Evolutionary conservation across 2,329 filamentous ascomycete genomes (phyloP).

Genomic region (Blumeria graminis): DNA sequence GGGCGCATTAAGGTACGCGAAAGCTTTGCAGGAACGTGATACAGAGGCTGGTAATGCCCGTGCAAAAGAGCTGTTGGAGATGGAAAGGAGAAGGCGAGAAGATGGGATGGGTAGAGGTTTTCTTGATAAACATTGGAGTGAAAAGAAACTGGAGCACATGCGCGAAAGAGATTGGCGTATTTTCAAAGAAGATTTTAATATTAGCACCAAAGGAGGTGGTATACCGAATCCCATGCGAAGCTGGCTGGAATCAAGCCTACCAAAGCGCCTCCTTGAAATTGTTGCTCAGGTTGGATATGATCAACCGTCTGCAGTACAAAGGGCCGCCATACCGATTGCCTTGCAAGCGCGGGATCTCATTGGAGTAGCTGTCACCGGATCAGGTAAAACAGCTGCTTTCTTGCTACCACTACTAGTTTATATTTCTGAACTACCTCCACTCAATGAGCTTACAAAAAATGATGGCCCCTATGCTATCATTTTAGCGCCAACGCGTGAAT

Average conservation of each 20-base stretch:
- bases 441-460: constrained; percentile 69
- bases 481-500: constrained; percentile 81
- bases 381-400: constrained; percentile 93
- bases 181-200: constrained; percentile 98
- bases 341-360: constrained; percentile 87
- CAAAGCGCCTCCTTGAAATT: constrained; percentile 54
- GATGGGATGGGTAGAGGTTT: constrained; percentile 45
- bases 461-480: constrained; percentile 96
- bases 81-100: constrained; percentile 56
- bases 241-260: constrained; percentile 70
- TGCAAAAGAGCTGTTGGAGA: constrained; percentile 60
- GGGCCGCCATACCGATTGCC: constrained; percentile 87
- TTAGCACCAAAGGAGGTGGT: constrained; percentile 71
- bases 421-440: constrained; percentile 67
- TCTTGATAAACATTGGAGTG: constrained; percentile 83
- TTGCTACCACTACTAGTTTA: constrained; percentile 79
- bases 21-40: constrained; percentile 51
- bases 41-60: constrained; percentile 50
- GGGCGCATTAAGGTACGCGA: constrained; percentile 32
- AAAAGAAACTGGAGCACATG: constrained; percentile 84
- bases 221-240: constrained; percentile 93
- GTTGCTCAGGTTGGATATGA: constrained; percentile 70
- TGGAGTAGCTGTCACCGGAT: constrained; percentile 91
- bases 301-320: constrained; percentile 76
- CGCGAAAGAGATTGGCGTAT: constrained; percentile 96